phyloP scores from a whole-genome alignment of 78 protist genomes.

The Guillardia theta region DNA sequence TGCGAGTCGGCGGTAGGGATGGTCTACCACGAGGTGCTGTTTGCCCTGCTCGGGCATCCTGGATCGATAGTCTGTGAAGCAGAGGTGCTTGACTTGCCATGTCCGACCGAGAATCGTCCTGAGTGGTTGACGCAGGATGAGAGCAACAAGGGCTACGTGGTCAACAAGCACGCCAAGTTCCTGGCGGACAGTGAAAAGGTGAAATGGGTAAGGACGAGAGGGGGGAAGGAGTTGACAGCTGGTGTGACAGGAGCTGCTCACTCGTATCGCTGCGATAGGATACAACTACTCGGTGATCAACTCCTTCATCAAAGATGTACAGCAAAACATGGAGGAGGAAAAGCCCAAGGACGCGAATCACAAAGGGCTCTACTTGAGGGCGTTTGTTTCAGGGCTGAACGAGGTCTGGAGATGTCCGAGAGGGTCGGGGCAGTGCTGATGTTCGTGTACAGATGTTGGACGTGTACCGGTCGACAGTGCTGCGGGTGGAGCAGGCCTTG shows the following conservation, averaged over 20 bases:
- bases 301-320: background rate
- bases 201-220: too few species aligned
- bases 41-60: slow-evolving; percentile 19
- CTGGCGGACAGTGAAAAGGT: background rate
- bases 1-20: too few species aligned
- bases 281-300: background rate
- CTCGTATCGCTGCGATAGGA: background rate
- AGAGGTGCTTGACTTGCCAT: too few species aligned
- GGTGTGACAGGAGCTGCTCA: too few species aligned
- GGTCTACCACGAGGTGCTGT: background rate
- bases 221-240: too few species aligned
- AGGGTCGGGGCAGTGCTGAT: background rate
- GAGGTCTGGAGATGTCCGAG: background rate
- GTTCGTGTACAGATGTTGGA: background rate
- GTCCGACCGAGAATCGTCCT: too few species aligned
- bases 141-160: background rate
- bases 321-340: background rate
- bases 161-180: background rate
- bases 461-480: background rate
- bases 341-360: background rate
- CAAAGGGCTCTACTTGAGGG: background rate
- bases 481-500: background rate
- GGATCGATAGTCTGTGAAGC: background rate
- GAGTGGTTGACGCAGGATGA: too few species aligned
- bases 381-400: background rate